Percentiles rank a stretch among this genome's conserved stretches.
These are phyloP conservation scores for Venustampulla echinocandica DNA, from an alignment of 495 filamentous ascomycete species.

Conservation along the genomic window DNA sequence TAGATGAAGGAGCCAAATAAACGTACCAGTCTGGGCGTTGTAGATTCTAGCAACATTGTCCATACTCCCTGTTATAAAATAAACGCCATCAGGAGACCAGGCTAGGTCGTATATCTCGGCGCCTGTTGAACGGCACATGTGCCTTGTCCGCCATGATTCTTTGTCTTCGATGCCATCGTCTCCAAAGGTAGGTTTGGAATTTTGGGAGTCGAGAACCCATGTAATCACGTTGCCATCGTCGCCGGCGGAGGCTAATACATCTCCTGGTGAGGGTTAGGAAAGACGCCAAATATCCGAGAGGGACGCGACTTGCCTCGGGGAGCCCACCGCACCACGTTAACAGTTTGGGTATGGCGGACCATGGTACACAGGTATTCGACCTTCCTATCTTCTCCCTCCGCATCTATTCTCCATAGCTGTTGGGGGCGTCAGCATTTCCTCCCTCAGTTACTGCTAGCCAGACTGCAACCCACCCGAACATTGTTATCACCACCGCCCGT, in stretches of 20 bases:
- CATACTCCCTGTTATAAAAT: conserved; percentile 98
- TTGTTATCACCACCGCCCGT: conserved; percentile 96
- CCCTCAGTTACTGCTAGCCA: too few species aligned
- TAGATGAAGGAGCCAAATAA: not conserved
- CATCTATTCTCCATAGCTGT: conserved; percentile 85
- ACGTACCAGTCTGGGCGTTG: conserved; percentile 82
- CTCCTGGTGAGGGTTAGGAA: conserved; percentile 46
- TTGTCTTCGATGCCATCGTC: conserved; percentile 86
- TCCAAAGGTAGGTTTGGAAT: conserved; percentile 56
- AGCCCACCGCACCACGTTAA: conserved; percentile 95
- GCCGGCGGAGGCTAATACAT: conserved; percentile 87
- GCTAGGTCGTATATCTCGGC: conserved; percentile 96
- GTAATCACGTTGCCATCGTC: conserved; percentile 95
- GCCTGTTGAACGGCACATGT: conserved; percentile 89
- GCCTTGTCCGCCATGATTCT: conserved; percentile 92
- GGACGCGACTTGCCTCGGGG: conserved; percentile 59
- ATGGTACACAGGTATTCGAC: conserved; percentile 88
- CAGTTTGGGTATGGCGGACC: conserved; percentile 88
- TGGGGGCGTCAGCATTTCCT: conserved; percentile 7
- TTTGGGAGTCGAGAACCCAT: conserved; percentile 79
- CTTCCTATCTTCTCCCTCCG: conserved; percentile 75
- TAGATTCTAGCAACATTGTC: conserved; percentile 97
- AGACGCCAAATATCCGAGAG: not conserved
- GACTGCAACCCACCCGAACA: conserved; percentile 66
- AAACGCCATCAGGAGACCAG: conserved; percentile 93